phyloP scores from a whole-genome alignment of 1,139 yeast species.

The Blastobotrys capitulatus region DNA sequence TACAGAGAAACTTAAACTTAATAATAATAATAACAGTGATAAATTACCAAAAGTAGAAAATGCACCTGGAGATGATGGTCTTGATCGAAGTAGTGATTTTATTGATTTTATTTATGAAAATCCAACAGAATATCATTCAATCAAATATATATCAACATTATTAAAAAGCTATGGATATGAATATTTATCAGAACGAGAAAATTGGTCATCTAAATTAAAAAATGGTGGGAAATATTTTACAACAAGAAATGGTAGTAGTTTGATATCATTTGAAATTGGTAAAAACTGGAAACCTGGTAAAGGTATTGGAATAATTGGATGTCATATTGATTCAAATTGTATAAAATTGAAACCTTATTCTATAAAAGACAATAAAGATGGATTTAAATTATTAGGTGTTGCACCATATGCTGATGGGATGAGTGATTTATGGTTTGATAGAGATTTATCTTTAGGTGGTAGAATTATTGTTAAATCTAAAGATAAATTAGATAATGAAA shows the following conservation, averaged over 20 bases:
- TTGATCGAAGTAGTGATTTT: slow-evolving; percentile 40
- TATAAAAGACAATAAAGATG: slow-evolving; percentile 57
- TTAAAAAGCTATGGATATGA: slow-evolving; percentile 33
- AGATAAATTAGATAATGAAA: slow-evolving; percentile 7
- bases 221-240: slow-evolving; percentile 61
- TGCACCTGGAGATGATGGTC: slow-evolving; percentile 7
- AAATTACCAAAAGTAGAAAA: background rate
- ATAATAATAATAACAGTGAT: no score
- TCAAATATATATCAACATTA: slow-evolving; percentile 44
- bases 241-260: slow-evolving; percentile 72
- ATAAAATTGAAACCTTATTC: slow-evolving; percentile 73
- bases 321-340: slow-evolving; percentile 90
- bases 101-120: slow-evolving; percentile 75
- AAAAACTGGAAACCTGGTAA: slow-evolving; percentile 62
- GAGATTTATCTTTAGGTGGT: slow-evolving; percentile 89
- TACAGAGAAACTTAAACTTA: no score
- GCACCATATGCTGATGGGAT: slow-evolving; percentile 91
- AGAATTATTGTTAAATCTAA: slow-evolving; percentile 64
- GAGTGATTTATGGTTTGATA: slow-evolving; percentile 82
- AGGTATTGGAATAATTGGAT: slow-evolving; percentile 80
- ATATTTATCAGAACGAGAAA: slow-evolving; percentile 63
- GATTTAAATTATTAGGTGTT: slow-evolving; percentile 82
- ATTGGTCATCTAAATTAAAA: slow-evolving; percentile 54
- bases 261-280: slow-evolving; percentile 77
- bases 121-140: slow-evolving; percentile 93